Percentiles rank a stretch among this genome's conserved stretches.
These are phyloP conservation scores for Oleoguttula mirabilis DNA, from an alignment of 495 filamentous ascomycete genomes.

Conservation along the genomic window DNA sequence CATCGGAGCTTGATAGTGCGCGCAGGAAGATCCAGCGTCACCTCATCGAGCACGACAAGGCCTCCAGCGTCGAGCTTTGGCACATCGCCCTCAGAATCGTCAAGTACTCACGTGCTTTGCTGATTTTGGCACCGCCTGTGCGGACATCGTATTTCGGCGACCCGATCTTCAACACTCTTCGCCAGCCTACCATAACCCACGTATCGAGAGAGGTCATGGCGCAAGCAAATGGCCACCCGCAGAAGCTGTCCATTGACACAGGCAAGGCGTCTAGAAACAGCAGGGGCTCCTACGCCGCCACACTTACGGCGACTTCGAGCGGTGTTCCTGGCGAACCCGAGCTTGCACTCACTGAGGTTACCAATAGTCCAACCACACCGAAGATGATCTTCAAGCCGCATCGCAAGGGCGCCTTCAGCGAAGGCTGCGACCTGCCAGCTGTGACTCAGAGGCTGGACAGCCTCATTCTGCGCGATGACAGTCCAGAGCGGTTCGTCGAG, in stretches of 20 bases:
- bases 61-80: conserved; percentile 20
- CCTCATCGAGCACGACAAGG: conserved; percentile 15
- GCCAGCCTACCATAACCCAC: not conserved
- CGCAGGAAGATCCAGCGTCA: conserved; percentile 22
- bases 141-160: not conserved
- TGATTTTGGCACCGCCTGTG: not conserved
- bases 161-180: not conserved
- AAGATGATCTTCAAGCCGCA: conserved; percentile 12
- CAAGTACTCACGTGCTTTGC: conserved; percentile 1
- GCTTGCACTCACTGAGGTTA: conserved; percentile 11
- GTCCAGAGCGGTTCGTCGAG: not conserved
- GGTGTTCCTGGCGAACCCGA: not conserved
- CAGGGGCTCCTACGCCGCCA: not conserved
- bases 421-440: conserved; percentile 9
- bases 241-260: not conserved
- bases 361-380: conserved; percentile 12
- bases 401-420: conserved; percentile 19
- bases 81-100: conserved; percentile 14
- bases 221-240: not conserved
- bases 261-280: not conserved
- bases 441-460: conserved; percentile 10
- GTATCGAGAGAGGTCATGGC: not conserved
- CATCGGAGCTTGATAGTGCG: conserved; percentile 17
- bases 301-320: not conserved
- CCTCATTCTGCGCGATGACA: not conserved